These are phyloP conservation scores for Zizania latifolia DNA, from an alignment of 176 grass and related monocot species.

Conservation along the genomic window DNA sequence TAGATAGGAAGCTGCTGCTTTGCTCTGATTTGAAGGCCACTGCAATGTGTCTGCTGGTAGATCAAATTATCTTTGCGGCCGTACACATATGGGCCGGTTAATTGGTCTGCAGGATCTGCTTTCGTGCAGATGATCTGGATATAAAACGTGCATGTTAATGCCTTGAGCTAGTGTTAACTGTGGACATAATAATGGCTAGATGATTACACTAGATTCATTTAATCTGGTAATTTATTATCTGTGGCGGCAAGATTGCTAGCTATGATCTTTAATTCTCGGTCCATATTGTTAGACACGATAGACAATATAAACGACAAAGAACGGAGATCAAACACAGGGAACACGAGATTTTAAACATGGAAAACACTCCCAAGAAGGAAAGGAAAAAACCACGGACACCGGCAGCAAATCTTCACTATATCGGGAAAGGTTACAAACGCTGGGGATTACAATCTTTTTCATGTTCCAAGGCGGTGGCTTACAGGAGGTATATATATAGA, in stretches of 20 bases:
- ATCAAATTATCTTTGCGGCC: slow-evolving; percentile 4
- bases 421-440: no score
- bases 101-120: neutral
- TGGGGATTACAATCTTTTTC: no score
- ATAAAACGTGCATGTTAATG: neutral
- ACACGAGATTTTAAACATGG: no score
- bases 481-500: no score
- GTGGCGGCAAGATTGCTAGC: neutral
- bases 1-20: slow-evolving; percentile 9
- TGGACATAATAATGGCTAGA: neutral
- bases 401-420: no score
- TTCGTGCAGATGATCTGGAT: slow-evolving; percentile 7
- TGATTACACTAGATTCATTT: neutral
- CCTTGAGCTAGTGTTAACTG: neutral
- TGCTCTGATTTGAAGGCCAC: slow-evolving; percentile 50
- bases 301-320: no score
- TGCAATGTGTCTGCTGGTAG: slow-evolving; percentile 43
- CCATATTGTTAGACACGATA: no score
- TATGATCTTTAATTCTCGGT: neutral
- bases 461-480: no score
- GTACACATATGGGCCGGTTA: neutral
- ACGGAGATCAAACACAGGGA: no score
- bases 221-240: neutral
- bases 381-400: no score
- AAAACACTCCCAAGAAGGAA: no score